Evolutionary conservation across 2,329 filamentous ascomycete species (phyloP).

Genomic region (Capronia americana): DNA sequence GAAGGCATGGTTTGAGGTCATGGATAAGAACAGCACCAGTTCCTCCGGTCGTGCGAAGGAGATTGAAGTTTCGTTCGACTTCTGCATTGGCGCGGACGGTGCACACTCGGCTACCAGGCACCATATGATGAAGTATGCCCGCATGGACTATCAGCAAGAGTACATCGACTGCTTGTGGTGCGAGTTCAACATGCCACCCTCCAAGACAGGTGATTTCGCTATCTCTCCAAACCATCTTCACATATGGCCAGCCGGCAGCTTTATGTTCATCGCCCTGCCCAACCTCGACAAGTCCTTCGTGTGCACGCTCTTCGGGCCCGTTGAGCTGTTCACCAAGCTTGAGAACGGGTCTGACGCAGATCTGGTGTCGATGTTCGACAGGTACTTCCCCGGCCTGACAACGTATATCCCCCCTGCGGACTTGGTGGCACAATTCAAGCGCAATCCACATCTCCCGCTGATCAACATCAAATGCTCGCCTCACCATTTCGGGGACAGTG

Average conservation of each 20-base stretch:
- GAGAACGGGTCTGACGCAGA: conserved; percentile 63
- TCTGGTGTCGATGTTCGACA: conserved; percentile 76
- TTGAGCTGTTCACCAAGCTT: conserved; percentile 70
- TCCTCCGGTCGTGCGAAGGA: conserved; percentile 62
- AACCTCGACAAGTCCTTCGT: conserved; percentile 89
- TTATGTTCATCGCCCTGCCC: conserved; percentile 99
- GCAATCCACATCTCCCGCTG: conserved; percentile 87
- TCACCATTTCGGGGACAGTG: conserved; percentile 78
- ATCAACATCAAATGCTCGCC: conserved; percentile 93
- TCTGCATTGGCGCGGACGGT: conserved; percentile 93
- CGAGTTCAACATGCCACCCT: conserved; percentile 81
- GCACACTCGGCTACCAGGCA: conserved; percentile 90
- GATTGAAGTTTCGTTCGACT: conserved; percentile 84
- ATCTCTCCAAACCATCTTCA: conserved; percentile 94
- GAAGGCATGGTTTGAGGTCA: conserved; percentile 84
- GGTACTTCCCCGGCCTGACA: conserved; percentile 83
- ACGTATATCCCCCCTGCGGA: conserved; percentile 64
- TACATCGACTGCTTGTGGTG: conserved; percentile 99
- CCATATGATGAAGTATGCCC: conserved; percentile 93
- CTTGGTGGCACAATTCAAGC: conserved; percentile 74
- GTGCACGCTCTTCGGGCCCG: conserved; percentile 88
- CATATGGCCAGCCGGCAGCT: conserved; percentile 92
- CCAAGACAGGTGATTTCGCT: conserved; percentile 61
- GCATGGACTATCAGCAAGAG: conserved; percentile 88
- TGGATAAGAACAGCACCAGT: conserved; percentile 37